These are phyloP conservation scores for Orbilia brochopaga DNA, from an alignment of 2,329 filamentous ascomycete genomes.

Conservation along the genomic window DNA sequence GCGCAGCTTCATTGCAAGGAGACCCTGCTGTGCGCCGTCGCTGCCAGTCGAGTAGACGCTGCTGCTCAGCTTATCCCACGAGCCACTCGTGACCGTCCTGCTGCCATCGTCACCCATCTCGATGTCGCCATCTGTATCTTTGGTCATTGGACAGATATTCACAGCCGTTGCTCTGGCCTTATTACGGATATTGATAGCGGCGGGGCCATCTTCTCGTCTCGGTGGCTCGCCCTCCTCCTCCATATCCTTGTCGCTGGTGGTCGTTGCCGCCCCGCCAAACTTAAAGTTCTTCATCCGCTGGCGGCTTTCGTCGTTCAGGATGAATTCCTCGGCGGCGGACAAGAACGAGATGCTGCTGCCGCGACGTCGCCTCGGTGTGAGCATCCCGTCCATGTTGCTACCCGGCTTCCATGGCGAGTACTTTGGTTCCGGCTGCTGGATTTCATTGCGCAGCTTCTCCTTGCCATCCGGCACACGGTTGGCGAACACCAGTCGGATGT, in stretches of 20 bases:
- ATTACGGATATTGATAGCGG: neutral
- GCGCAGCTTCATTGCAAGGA: slow-evolving; percentile 40
- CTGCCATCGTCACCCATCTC: slow-evolving; percentile 35
- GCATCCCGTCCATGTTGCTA: slow-evolving; percentile 52
- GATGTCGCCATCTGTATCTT: slow-evolving; percentile 36
- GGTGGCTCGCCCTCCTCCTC: slow-evolving; percentile 29
- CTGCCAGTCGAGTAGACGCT: slow-evolving; percentile 36
- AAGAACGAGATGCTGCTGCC: slow-evolving; percentile 41
- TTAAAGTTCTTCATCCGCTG: slow-evolving; percentile 46
- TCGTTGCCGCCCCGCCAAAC: slow-evolving; percentile 14
- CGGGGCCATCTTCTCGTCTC: slow-evolving; percentile 4
- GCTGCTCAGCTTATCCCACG: slow-evolving; percentile 40
- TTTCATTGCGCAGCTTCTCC: slow-evolving; percentile 87
- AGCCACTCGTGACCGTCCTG: slow-evolving; percentile 35
- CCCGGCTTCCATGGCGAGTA: slow-evolving; percentile 81
- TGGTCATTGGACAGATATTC: neutral
- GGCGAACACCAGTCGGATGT: slow-evolving; percentile 91
- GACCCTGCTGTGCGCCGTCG: slow-evolving; percentile 34
- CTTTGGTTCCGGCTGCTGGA: slow-evolving; percentile 83
- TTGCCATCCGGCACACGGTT: slow-evolving; percentile 95
- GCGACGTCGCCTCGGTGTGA: slow-evolving; percentile 56
- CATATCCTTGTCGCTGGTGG: slow-evolving; percentile 15
- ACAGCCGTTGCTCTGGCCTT: neutral
- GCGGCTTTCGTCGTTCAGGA: slow-evolving; percentile 31
- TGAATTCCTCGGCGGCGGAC: slow-evolving; percentile 42